These are phyloP conservation scores for Coniferiporia sulphurascens DNA, from an alignment of 1,284 basidiomycete genomes.

Conservation along the genomic window DNA sequence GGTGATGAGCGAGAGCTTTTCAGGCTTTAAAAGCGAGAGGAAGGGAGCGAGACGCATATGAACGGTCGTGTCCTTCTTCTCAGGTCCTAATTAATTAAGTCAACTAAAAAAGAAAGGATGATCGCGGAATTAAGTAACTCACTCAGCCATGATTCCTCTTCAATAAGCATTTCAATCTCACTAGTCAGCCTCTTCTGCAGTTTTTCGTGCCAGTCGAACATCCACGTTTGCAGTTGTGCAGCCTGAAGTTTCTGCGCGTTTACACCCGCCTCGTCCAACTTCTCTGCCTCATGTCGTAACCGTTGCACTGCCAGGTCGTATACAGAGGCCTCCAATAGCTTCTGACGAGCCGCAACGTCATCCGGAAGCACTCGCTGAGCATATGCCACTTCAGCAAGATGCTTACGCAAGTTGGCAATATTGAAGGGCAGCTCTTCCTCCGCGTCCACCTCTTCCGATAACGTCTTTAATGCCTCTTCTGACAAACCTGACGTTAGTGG, in stretches of 20 bases:
- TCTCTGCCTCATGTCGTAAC: slow-evolving; percentile 59
- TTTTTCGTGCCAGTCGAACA: slow-evolving; percentile 83
- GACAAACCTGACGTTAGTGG: slow-evolving; percentile 1
- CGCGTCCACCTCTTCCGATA: slow-evolving; percentile 22
- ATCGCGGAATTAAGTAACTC: slow-evolving; percentile 3
- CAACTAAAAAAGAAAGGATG: slow-evolving; percentile 1
- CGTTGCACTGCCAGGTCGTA: slow-evolving; percentile 79
- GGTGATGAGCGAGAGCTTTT: slow-evolving; percentile 84
- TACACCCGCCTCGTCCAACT: slow-evolving; percentile 56
- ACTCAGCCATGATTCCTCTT: slow-evolving; percentile 33
- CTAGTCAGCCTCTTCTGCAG: slow-evolving; percentile 50
- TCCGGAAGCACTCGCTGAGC: slow-evolving; percentile 61
- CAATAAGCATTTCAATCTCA: slow-evolving; percentile 51
- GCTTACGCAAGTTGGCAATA: slow-evolving; percentile 60
- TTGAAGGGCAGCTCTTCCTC: slow-evolving; percentile 63
- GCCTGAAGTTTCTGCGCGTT: slow-evolving; percentile 46
- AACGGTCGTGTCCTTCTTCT: slow-evolving; percentile 15
- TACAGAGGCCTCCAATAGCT: slow-evolving; percentile 78
- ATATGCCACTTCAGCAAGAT: slow-evolving; percentile 58
- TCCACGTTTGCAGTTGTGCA: slow-evolving; percentile 68
- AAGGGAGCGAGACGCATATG: slow-evolving; percentile 49
- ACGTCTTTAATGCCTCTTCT: slow-evolving; percentile 19
- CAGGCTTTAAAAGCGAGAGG: slow-evolving; percentile 68
- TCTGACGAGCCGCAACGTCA: slow-evolving; percentile 72
- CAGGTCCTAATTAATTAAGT: not conserved